These are phyloP conservation scores for Cercospora sp. DNA, from an alignment of 2,329 filamentous ascomycete genomes.

Conservation along the genomic window DNA sequence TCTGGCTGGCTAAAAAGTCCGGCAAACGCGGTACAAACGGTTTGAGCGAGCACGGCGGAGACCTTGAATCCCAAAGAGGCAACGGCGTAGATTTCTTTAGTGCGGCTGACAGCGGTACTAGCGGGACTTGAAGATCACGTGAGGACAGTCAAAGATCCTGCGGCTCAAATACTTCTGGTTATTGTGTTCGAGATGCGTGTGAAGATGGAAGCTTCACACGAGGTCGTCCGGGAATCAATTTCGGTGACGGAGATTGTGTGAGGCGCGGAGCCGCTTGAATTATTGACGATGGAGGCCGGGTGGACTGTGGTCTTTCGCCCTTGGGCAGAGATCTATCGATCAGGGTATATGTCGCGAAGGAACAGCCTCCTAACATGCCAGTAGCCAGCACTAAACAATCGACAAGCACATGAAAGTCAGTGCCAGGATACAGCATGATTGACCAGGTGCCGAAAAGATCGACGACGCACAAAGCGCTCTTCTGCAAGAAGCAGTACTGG, in stretches of 20 bases:
- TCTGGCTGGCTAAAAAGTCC: conserved; percentile 6
- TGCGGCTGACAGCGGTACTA: conserved; percentile 7
- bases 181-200: not conserved
- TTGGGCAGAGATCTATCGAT: too few relatives aligned
- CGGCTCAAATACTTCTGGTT: not conserved
- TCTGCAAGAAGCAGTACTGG: too few relatives aligned
- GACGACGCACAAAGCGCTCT: too few relatives aligned
- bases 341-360: too few relatives aligned
- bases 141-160: not conserved
- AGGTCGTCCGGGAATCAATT: not conserved
- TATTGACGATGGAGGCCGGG: too few relatives aligned
- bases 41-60: not conserved
- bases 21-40: conserved; percentile 17
- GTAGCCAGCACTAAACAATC: too few relatives aligned
- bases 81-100: conserved; percentile 4
- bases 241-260: not conserved
- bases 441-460: too few relatives aligned
- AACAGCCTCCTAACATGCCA: too few relatives aligned
- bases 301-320: too few relatives aligned
- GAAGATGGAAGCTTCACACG: not conserved
- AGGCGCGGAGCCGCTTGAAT: not conserved
- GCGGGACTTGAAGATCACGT: conserved; percentile 4
- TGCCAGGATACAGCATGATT: too few relatives aligned
- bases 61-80: not conserved
- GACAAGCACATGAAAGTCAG: too few relatives aligned